Evolutionary conservation across 2,329 filamentous ascomycete species (phyloP).

Genomic region (Talaromyces sp.): DNA sequence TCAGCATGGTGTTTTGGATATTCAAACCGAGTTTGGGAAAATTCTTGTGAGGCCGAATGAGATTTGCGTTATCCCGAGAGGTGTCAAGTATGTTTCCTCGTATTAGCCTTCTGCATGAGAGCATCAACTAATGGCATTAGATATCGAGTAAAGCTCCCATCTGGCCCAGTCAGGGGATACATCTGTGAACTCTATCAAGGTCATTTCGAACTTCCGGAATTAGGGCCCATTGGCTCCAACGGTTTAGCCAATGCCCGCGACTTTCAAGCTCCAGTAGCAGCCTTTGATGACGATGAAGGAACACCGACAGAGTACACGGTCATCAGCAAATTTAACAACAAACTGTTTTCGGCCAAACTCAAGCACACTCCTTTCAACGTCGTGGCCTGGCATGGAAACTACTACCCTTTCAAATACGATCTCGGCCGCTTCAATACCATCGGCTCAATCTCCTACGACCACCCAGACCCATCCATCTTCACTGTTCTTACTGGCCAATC

Average conservation of each 20-base stretch:
- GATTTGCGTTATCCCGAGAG: conserved; percentile 69
- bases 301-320: conserved; percentile 47
- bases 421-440: conserved; percentile 71
- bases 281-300: conserved; percentile 61
- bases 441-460: conserved; percentile 67
- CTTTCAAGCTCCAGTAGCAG: conserved; percentile 67
- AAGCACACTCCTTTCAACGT: conserved; percentile 71
- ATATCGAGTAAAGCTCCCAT: conserved; percentile 64
- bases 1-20: conserved; percentile 68
- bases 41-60: conserved; percentile 72
- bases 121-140: conserved; percentile 17
- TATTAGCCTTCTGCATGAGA: neutral
- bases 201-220: conserved; percentile 65
- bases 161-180: conserved; percentile 63
- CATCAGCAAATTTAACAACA: conserved; percentile 62
- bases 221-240: conserved; percentile 69
- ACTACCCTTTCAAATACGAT: conserved; percentile 78
- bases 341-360: conserved; percentile 61
- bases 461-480: conserved; percentile 74
- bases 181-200: conserved; percentile 70
- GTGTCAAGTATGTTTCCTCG: conserved; percentile 49
- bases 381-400: conserved; percentile 75
- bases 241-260: conserved; percentile 70
- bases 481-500: conserved; percentile 59
- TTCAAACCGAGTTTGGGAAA: conserved; percentile 70